Percentiles rank a stretch among this genome's conserved stretches.
phyloP scores from a whole-genome alignment of 768 basidiomycete species.

The Rhizopogon salebrosus region DNA sequence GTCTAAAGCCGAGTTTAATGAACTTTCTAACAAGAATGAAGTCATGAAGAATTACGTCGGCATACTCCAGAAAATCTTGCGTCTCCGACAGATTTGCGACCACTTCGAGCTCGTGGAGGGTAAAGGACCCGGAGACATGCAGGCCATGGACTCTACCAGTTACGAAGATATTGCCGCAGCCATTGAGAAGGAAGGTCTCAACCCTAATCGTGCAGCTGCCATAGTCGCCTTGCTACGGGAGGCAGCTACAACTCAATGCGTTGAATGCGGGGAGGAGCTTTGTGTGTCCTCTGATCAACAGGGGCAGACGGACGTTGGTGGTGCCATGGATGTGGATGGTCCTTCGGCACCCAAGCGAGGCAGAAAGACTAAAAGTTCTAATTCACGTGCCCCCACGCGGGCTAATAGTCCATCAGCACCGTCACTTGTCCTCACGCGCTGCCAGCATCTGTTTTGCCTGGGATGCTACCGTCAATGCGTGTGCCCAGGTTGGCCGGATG shows the following conservation, averaged over 20 bases:
- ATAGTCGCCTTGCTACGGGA: slow-evolving; percentile 84
- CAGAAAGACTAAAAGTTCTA: slow-evolving; percentile 46
- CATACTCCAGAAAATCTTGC: slow-evolving; percentile 92
- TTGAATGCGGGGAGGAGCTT: slow-evolving; percentile 81
- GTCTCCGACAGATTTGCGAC: slow-evolving; percentile 96
- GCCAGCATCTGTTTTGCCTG: slow-evolving; percentile 90
- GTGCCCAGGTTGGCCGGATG: slow-evolving; percentile 76
- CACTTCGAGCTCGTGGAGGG: slow-evolving; percentile 87
- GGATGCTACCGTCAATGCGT: slow-evolving; percentile 80
- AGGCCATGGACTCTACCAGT: slow-evolving; percentile 41
- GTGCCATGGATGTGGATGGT: slow-evolving; percentile 45
- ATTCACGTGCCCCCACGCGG: slow-evolving; percentile 68
- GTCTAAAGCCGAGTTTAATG: slow-evolving; percentile 88
- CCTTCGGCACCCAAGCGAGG: slow-evolving; percentile 45
- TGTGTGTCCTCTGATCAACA: slow-evolving; percentile 41
- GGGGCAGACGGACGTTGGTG: slow-evolving; percentile 29
- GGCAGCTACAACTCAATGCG: slow-evolving; percentile 82
- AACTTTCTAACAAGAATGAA: slow-evolving; percentile 82
- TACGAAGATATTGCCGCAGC: slow-evolving; percentile 78
- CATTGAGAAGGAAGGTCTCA: slow-evolving; percentile 78
- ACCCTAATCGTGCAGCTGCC: slow-evolving; percentile 65
- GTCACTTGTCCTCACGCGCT: slow-evolving; percentile 78
- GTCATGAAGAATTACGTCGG: slow-evolving; percentile 99
- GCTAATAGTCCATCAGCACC: slow-evolving; percentile 64
- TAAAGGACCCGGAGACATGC: slow-evolving; percentile 46